phyloP scores from a whole-genome alignment of 805 yeast species.

The Candida caryicola region DNA sequence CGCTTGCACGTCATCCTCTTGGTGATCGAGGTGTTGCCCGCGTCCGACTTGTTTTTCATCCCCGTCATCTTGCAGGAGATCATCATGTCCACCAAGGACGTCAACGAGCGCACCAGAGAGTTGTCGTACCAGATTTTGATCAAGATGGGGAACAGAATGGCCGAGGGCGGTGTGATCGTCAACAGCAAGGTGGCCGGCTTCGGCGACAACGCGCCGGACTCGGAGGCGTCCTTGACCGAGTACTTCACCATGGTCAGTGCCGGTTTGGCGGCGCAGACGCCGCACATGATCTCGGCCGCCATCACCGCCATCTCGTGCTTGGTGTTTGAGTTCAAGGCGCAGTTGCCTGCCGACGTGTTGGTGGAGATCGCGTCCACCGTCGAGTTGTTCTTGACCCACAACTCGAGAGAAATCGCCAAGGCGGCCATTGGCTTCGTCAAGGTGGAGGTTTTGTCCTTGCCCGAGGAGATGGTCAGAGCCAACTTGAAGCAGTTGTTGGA shows the following conservation, averaged over 20 bases:
- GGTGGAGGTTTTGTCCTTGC: slow-evolving; percentile 79
- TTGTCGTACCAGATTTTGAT: slow-evolving; percentile 72
- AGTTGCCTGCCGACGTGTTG: slow-evolving; percentile 56
- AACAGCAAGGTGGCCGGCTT: slow-evolving; percentile 67
- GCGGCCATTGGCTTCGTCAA: slow-evolving; percentile 93
- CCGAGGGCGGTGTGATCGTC: slow-evolving; percentile 61
- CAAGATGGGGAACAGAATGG: slow-evolving; percentile 78
- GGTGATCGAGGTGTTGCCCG: slow-evolving; percentile 61
- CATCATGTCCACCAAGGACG: slow-evolving; percentile 86
- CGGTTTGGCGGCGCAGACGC: slow-evolving; percentile 90
- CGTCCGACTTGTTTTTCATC: slow-evolving; percentile 65
- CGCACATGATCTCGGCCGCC: slow-evolving; percentile 93
- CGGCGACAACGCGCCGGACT: slow-evolving; percentile 58
- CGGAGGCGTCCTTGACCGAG: slow-evolving; percentile 70
- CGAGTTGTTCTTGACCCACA: slow-evolving; percentile 85
- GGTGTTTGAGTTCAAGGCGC: slow-evolving; percentile 77
- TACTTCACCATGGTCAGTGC: slow-evolving; percentile 92
- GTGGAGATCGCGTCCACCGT: slow-evolving; percentile 81
- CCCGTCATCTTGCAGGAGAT: slow-evolving; percentile 84
- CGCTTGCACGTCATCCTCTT: slow-evolving; percentile 67
- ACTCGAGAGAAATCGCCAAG: slow-evolving; percentile 89
- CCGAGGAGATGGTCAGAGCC: slow-evolving; percentile 68
- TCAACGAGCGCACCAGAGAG: slow-evolving; percentile 87
- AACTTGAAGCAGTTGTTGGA: slow-evolving; percentile 64
- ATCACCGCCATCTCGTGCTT: slow-evolving; percentile 86